These are phyloP conservation scores for Rhizophora apiculata DNA, from an alignment of 345 rosid species.

Conservation along the genomic window DNA sequence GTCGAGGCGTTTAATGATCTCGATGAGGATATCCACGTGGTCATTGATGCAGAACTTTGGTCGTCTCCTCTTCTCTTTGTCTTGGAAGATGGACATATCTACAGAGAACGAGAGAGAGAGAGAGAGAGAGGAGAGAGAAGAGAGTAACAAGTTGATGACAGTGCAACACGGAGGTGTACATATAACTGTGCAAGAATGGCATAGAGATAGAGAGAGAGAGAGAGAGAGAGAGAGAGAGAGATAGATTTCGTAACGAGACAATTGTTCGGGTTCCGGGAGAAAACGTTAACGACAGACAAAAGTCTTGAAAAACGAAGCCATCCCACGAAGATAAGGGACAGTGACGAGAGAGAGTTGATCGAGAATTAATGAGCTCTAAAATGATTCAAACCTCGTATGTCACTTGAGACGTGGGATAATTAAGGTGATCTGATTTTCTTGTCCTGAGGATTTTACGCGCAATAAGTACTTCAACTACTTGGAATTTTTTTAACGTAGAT, in stretches of 20 bases:
- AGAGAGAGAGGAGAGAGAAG: neutral
- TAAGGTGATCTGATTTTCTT: too few species aligned
- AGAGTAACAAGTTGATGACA: neutral
- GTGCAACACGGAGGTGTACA: too few species aligned
- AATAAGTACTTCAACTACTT: too few species aligned
- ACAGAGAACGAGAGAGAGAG: neutral
- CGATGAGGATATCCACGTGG: conserved; percentile 72
- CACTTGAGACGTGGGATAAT: too few species aligned
- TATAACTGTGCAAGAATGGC: too few species aligned
- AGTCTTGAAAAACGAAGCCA: neutral
- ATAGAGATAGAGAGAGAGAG: neutral
- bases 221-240: neutral
- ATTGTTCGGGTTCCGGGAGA: neutral
- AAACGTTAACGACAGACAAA: neutral
- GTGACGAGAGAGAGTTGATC: too few species aligned
- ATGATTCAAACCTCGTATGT: too few species aligned
- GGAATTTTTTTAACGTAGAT: too few species aligned
- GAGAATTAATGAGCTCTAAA: too few species aligned
- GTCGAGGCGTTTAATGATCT: conserved; percentile 72
- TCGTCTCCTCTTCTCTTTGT: conserved; percentile 25
- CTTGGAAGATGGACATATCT: conserved; percentile 1
- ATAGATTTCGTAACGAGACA: neutral
- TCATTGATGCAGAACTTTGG: conserved; percentile 63
- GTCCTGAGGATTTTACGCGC: too few species aligned
- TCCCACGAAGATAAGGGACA: too few species aligned